Evolutionary conservation across 169 alveolate species (phyloP), one percentile per base, ranked within the genome.

Genomic region (Cyclospora cayetanensis): DNA sequence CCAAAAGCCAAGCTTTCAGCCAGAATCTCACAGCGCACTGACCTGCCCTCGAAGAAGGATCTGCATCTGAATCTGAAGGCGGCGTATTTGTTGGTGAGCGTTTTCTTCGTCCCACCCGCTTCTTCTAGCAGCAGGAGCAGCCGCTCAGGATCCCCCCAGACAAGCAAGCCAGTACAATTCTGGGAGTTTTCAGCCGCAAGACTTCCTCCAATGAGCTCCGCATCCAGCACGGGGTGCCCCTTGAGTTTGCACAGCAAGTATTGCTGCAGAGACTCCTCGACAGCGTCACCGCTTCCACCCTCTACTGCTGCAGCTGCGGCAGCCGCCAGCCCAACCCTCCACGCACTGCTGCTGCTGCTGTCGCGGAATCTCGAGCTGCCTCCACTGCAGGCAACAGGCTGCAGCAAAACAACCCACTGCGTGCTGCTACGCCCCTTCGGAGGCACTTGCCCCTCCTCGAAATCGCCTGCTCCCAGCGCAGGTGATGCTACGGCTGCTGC

Each of bases 111-210:
- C 27, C 88, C 88, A 9, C 88, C 88, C 29, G 46, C 50, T 46
- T 77, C 88, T 29, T 77, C 88, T 3, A 77, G 88, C 22, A 77
- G 66, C 29, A 77, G 88, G 15, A 77, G 70, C 46, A 77, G 88
- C 41, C 52, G 20, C 22, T 77, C 70, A 0, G 72, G 35, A 25
- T 77, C 88, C 70, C 66, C 88, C 25, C 66, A 29, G 11, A 77
- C 70, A 4, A 50, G 34, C 9, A 77, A 50, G 31, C 29, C 43
- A 31, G 34, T 68, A 53, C 18, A 53, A 9, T 9, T 29, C n/a
- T 31, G 43, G 43, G 20, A 39, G 43, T 2, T 2, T 20, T 46
- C 88, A 20, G 63, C 43, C 27, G 46, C 37, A n/a, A n/a, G 34
- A 22, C 18, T 3, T 3, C n/a, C 68, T 29, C 68, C 68, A 4